These are phyloP conservation scores for Nicotiana obtusifolia DNA, from an alignment of 257 asterid genomes.

Conservation along the genomic window DNA sequence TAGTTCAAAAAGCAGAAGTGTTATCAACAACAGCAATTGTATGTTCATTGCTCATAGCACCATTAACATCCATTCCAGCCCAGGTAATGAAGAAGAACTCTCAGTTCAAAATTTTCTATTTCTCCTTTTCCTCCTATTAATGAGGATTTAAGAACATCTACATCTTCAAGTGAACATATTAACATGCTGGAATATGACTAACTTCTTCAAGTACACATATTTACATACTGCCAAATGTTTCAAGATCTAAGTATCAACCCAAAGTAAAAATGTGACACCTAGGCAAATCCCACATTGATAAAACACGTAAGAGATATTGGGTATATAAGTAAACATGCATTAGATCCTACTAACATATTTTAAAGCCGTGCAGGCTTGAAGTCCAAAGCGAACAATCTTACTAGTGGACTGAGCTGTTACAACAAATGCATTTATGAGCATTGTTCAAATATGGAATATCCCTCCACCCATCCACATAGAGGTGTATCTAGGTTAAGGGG, in stretches of 20 bases:
- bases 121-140: background rate
- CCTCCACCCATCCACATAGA: background rate
- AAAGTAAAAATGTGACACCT: background rate
- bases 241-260: background rate
- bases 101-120: background rate
- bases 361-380: too few species aligned
- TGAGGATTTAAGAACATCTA: background rate
- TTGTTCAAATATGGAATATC: too few species aligned
- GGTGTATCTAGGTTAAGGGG: too few species aligned
- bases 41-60: conserved; percentile 52
- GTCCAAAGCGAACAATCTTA: too few species aligned
- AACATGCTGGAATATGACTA: background rate
- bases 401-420: too few species aligned
- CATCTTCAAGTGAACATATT: background rate
- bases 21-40: conserved; percentile 34
- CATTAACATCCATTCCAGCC: conserved; percentile 39
- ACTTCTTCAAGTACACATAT: background rate
- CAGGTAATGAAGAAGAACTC: conserved; percentile 30
- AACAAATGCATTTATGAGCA: background rate
- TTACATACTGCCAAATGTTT: background rate
- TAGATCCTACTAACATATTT: too few species aligned
- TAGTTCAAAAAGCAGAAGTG: conserved; percentile 17
- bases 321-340: too few species aligned
- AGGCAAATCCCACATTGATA: too few species aligned
- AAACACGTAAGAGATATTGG: too few species aligned